A percentile compares a stretch with the other conserved stretches of the same genome.
Conservation (phyloP, 257 asterid genomes). For the Marsdenia floribunda region DNA sequence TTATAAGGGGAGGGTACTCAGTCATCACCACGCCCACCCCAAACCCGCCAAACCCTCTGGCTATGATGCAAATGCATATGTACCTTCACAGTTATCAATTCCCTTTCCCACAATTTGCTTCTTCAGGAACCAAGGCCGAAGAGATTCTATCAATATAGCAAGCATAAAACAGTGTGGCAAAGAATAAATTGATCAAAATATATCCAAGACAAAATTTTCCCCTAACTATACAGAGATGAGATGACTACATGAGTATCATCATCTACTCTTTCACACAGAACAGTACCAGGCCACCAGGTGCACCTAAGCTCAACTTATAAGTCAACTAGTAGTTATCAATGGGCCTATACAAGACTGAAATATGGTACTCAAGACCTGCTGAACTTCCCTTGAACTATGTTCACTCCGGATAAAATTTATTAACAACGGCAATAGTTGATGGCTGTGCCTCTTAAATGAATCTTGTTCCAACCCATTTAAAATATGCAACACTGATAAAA, state of each 20-base stretch:
- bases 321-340: constrained; percentile 39
- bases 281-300: not conserved
- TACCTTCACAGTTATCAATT: no score
- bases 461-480: constrained; percentile 51
- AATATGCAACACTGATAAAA: constrained; percentile 53
- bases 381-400: constrained; percentile 82
- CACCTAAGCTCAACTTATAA: not conserved
- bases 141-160: not conserved
- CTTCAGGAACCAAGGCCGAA: no score
- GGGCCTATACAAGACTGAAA: constrained; percentile 75
- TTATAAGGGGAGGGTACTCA: no score
- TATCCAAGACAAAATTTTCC: not conserved
- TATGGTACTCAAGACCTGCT: constrained; percentile 58
- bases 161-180: not conserved
- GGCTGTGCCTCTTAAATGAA: constrained; percentile 46
- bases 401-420: constrained; percentile 89
- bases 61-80: no score
- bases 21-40: no score
- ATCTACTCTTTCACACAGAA: not conserved
- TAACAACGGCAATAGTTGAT: constrained; percentile 60
- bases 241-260: not conserved
- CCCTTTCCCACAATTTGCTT: no score
- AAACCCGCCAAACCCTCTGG: no score
- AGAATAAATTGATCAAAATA: not conserved
- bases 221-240: not conserved